phyloP scores from a whole-genome alignment of 108 stramenopile species.

The Pseudonitzschia pungens region DNA sequence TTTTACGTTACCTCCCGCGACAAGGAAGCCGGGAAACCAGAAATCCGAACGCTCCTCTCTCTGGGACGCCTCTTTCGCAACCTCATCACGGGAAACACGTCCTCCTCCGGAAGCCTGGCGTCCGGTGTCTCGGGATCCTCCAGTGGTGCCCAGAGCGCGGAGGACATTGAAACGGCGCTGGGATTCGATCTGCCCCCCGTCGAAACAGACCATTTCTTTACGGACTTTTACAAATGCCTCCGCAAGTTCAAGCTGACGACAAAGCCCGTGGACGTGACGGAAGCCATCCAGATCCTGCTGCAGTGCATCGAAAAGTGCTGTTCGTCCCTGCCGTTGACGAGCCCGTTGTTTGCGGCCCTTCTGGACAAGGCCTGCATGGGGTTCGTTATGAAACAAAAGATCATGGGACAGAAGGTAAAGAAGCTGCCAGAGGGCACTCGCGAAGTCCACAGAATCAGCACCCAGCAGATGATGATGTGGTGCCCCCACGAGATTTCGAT shows the following conservation, averaged over 20 bases:
- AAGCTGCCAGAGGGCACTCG: background rate
- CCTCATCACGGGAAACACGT: background rate
- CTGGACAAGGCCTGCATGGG: slow-evolving; percentile 24
- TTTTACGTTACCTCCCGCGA: slow-evolving; percentile 26
- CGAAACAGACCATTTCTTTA: slow-evolving; percentile 15
- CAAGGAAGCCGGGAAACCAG: slow-evolving; percentile 1
- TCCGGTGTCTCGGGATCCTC: background rate
- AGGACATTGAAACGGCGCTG: slow-evolving; percentile 5
- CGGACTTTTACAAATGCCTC: slow-evolving; percentile 13
- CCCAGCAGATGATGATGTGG: slow-evolving; percentile 21
- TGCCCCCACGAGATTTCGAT: slow-evolving; percentile 24
- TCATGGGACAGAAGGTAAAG: slow-evolving; percentile 14
- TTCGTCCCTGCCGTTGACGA: slow-evolving; percentile 16
- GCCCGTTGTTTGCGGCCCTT: slow-evolving; percentile 22
- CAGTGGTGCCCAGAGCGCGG: background rate
- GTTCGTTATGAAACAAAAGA: slow-evolving; percentile 15
- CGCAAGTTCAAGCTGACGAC: slow-evolving; percentile 9
- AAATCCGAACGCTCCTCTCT: slow-evolving; percentile 16
- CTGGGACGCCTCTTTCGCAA: slow-evolving; percentile 24
- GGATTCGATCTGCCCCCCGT: slow-evolving; percentile 12
- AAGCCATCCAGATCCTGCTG: slow-evolving; percentile 24
- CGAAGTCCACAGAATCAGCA: slow-evolving; percentile 20
- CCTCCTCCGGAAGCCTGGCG: background rate
- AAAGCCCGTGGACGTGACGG: slow-evolving; percentile 22
- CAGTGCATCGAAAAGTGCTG: slow-evolving; percentile 19